Conservation (phyloP, 352 stramenopile genomes). For the Porosira glacialis region DNA sequence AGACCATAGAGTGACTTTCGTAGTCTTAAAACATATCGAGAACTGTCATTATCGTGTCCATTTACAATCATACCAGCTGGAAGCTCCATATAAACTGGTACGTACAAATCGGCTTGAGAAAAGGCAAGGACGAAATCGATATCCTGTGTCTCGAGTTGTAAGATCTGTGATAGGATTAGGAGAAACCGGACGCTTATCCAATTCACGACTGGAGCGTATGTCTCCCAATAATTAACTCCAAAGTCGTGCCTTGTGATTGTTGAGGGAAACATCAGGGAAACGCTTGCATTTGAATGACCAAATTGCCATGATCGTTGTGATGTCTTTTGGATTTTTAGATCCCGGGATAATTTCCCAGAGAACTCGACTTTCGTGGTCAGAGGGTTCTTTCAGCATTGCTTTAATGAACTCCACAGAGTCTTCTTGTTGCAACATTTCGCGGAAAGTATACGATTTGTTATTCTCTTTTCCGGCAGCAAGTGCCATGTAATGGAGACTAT, state of each 20-base stretch:
- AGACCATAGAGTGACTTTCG: conserved; percentile 46
- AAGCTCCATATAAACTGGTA: conserved; percentile 34
- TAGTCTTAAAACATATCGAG: conserved; percentile 17
- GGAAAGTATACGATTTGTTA: conserved; percentile 10
- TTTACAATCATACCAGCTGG: conserved; percentile 4
- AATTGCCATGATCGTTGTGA: conserved; percentile 13
- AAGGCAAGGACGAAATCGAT: conserved; percentile 25
- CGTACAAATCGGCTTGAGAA: conserved; percentile 18
- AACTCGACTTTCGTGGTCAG: background rate
- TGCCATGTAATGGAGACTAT: conserved; percentile 1
- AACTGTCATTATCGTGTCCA: conserved; percentile 2
- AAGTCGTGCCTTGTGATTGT: conserved; percentile 7
- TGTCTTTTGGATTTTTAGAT: background rate
- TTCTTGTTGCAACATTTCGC: conserved; percentile 4
- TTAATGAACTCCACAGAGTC: conserved; percentile 7
- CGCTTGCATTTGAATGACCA: conserved; percentile 15
- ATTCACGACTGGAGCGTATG: conserved; percentile 10
- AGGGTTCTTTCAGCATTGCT: conserved; percentile 2
- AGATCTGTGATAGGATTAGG: conserved; percentile 12
- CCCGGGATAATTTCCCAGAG: conserved; percentile 6
- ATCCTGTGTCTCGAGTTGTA: conserved; percentile 5
- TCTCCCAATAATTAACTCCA: conserved; percentile 18
- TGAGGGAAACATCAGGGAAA: conserved; percentile 6
- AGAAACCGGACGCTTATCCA: conserved; percentile 13
- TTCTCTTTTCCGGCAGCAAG: background rate